These are phyloP conservation scores for Chytridiales sp. DNA, from an alignment of 371 early-diverging fungal species.

Conservation along the genomic window DNA sequence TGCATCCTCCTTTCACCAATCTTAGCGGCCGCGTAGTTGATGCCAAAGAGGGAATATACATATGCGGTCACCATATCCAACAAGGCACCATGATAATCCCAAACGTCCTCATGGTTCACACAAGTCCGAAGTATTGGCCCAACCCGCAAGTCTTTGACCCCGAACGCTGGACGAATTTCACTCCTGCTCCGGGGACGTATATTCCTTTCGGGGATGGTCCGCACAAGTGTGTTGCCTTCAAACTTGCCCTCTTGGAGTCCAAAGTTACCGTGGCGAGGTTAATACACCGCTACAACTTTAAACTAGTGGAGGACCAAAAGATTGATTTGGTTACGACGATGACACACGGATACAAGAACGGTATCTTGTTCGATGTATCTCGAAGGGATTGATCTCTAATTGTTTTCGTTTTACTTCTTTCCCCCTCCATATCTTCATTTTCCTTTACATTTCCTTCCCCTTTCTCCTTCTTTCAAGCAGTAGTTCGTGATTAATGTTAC, in stretches of 20 bases:
- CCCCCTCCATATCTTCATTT: too few species aligned
- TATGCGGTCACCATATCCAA: not conserved
- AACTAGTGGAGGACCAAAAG: too few species aligned
- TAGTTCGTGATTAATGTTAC: too few species aligned
- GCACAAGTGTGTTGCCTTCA: conserved; percentile 40
- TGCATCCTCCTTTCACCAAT: conserved; percentile 9
- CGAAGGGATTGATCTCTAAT: too few species aligned
- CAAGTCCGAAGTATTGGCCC: conserved; percentile 27
- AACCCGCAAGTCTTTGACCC: conserved; percentile 41
- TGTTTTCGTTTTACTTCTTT: too few species aligned
- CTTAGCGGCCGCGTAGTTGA: conserved; percentile 18
- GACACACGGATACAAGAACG: too few species aligned
- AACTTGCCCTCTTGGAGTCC: conserved; percentile 41
- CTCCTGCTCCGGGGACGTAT: conserved; percentile 21
- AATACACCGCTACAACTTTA: too few species aligned
- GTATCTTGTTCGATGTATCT: too few species aligned
- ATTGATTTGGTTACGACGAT: too few species aligned
- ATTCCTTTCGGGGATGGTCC: conserved; percentile 46
- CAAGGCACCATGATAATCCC: not conserved
- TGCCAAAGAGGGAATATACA: conserved; percentile 7
- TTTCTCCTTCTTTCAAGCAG: too few species aligned
- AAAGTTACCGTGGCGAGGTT: conserved; percentile 22
- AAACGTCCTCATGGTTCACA: too few species aligned
- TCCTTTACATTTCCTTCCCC: too few species aligned
- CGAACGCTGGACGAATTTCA: conserved; percentile 32